A percentile compares a stretch with the other conserved stretches of the same genome.
These are phyloP conservation scores for Candida tibetensis DNA, from an alignment of 805 yeast genomes.

Conservation along the genomic window DNA sequence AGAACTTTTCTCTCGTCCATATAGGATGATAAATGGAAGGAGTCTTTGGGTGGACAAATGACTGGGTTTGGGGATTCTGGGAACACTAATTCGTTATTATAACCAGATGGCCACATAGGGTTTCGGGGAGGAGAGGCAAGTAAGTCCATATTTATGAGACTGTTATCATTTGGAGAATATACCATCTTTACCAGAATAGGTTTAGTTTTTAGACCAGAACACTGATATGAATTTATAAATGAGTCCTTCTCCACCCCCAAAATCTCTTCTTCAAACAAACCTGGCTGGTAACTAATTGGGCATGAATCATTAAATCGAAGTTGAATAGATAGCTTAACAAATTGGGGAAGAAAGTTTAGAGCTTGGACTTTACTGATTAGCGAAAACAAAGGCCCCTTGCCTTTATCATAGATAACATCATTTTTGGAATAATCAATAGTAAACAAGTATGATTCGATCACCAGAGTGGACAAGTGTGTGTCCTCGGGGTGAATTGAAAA, in stretches of 20 bases:
- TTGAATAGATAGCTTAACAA: not conserved
- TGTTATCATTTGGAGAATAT: not conserved
- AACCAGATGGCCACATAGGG: not conserved
- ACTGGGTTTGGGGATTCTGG: too few relatives aligned
- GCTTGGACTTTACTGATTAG: not conserved
- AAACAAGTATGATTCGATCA: conserved; percentile 52
- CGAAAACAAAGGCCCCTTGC: not conserved
- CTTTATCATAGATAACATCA: not conserved
- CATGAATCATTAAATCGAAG: not conserved
- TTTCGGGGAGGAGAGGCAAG: not conserved
- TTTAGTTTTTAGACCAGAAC: too few relatives aligned
- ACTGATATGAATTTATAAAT: too few relatives aligned
- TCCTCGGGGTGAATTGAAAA: conserved; percentile 45
- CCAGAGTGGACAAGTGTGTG: conserved; percentile 30
- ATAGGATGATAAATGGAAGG: too few relatives aligned
- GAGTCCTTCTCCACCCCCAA: too few relatives aligned
- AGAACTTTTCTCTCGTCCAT: too few relatives aligned
- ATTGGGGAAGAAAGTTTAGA: not conserved
- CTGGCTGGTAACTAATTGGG: not conserved
- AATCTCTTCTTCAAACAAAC: not conserved
- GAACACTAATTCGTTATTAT: not conserved
- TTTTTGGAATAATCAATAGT: conserved; percentile 37
- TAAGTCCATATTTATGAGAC: not conserved
- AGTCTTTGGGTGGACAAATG: too few relatives aligned
- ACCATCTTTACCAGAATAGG: too few relatives aligned